phyloP scores from a whole-genome alignment of 2,329 filamentous ascomycete genomes.

The Phaeosphaeria sp. region DNA sequence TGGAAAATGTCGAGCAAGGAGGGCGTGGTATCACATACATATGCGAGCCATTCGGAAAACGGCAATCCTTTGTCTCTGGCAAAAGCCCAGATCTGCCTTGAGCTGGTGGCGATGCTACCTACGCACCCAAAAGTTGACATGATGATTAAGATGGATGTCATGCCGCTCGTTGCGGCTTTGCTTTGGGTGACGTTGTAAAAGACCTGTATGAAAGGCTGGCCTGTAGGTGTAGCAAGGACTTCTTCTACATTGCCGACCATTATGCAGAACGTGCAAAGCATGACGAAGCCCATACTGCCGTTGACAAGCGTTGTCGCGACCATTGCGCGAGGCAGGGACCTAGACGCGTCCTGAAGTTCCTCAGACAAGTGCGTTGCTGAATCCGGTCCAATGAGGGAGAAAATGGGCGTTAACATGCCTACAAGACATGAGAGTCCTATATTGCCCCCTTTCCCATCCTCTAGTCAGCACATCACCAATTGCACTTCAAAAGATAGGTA shows the following conservation, averaged over 20 bases:
- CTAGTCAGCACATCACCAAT: neutral
- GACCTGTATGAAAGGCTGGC: conserved; percentile 25
- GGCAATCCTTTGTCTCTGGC: conserved; percentile 30
- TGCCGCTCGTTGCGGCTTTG: conserved; percentile 12
- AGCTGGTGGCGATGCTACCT: conserved; percentile 16
- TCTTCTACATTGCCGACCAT: conserved; percentile 14
- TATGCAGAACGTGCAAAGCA: conserved; percentile 28
- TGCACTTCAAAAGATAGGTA: no score
- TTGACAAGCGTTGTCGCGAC: conserved; percentile 46
- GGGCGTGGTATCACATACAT: conserved; percentile 8
- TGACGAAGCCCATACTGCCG: conserved; percentile 43
- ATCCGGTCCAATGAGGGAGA: conserved; percentile 43
- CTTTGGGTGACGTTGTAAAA: conserved; percentile 17
- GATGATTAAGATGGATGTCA: conserved; percentile 25
- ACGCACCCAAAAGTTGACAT: conserved; percentile 16
- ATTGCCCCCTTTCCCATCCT: conserved; percentile 12
- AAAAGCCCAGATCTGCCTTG: conserved; percentile 32
- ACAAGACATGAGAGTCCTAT: conserved; percentile 50
- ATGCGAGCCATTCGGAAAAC: conserved; percentile 11
- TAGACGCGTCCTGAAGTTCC: conserved; percentile 35
- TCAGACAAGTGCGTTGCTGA: conserved; percentile 45
- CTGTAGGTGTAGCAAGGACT: conserved; percentile 19
- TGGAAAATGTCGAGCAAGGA: neutral
- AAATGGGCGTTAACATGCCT: conserved; percentile 40
- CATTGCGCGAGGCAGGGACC: conserved; percentile 45